Evolutionary conservation across 352 stramenopile genomes (phyloP), one percentile per base, ranked within the genome.

Genomic region (Phytophthora sp.): DNA sequence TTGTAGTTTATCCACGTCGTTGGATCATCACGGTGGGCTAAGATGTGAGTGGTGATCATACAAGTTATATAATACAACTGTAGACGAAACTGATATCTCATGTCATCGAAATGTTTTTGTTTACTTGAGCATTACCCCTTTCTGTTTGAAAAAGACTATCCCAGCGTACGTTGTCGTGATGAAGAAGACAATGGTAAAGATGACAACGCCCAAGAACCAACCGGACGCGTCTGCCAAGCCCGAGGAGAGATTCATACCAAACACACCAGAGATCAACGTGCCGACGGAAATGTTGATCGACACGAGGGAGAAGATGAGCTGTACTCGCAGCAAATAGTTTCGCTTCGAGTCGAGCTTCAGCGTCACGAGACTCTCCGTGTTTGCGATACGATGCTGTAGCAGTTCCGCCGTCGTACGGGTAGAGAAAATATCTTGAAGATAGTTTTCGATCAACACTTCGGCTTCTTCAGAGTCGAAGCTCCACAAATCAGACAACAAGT

Each of bases 351-450:
- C 82, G 35, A 91, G 63, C 57, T 89, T 89, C 20, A 91, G 53
- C 65, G 83, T 89, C 21, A 89, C 77, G 7, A 91, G 64, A 45
- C 71, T 86, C 56, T 91, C 80, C 15, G 82, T 89, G 58, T 86
- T 89, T 33, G 78, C 55, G 49, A 92, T 90, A 9, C 83, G 83
- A 21, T 79, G 72, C 60, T 90, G 80, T 49, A 91, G 63, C 1
- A 91, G 55, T 13, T 62, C 73, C 8, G 79, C 80, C 35, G 83
- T 91, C 9, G 82, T 88, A 9, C 77, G 76, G 1, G 80, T 91
- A 9, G 83, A 84, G 51, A 88, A 83, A 24, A 92, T 92, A 39
- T 92, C 79, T 33, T 89, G 79, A n/a, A 91, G 57, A 41, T 91
- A 91, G 23, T 83, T 87, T 52, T 91, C 79, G 24, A 91, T 70